Conservation (phyloP, 2,329 filamentous ascomycete species). For the Emmonsia crescens region DNA sequence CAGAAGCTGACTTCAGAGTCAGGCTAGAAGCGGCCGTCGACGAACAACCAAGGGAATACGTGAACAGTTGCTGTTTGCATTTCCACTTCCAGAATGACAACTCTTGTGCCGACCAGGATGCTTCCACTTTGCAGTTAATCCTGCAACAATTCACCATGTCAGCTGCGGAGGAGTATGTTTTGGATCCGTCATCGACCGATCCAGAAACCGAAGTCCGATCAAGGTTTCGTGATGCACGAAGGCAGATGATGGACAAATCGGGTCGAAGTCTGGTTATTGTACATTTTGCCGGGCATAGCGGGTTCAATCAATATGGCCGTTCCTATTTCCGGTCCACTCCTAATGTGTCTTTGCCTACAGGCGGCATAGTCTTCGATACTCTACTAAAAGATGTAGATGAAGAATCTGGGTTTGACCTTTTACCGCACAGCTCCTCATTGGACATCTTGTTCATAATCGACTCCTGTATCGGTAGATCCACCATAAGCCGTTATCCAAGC, state of each 20-base stretch:
- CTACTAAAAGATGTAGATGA: not conserved
- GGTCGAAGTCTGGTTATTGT: not conserved
- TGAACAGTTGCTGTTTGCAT: not conserved
- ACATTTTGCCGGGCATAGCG: not conserved
- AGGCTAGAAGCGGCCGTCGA: not conserved
- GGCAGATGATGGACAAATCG: not conserved
- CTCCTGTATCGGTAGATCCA: not conserved
- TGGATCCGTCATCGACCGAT: not conserved
- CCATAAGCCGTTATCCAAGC: not conserved
- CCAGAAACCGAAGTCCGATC: not conserved
- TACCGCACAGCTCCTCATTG: not conserved
- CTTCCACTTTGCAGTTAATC: not conserved
- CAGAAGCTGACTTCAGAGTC: not conserved
- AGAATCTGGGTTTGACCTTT: not conserved
- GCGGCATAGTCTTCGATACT: not conserved
- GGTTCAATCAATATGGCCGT: not conserved
- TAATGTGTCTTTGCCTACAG: not conserved
- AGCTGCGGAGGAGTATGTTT: not conserved
- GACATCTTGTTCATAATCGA: not conserved
- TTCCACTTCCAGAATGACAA: not conserved
- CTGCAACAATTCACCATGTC: not conserved
- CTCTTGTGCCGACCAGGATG: not conserved
- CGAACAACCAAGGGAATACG: not conserved
- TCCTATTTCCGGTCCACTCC: not conserved
- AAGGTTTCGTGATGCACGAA: not conserved